Conservation (phyloP, 2,329 filamentous ascomycete species). For the Fusarium guadeloupense region DNA sequence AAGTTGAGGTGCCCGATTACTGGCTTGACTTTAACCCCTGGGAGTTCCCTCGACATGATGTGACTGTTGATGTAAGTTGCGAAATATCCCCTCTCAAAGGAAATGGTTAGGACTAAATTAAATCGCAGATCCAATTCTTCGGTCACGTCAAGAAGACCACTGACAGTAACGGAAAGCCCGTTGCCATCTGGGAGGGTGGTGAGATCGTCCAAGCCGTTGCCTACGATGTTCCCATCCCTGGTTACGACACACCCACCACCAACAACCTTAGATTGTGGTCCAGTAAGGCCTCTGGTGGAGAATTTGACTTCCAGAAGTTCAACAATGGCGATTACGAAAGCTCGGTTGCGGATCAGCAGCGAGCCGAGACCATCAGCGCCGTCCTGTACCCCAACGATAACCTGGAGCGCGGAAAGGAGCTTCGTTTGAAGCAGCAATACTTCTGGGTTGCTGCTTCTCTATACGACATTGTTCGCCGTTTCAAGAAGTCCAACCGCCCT, state of each 20-base stretch:
- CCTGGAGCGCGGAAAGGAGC: constrained; percentile 93
- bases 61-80: constrained; percentile 80
- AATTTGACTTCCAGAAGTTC: constrained; percentile 99
- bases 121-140: constrained; percentile 85
- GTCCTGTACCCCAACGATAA: constrained; percentile 98
- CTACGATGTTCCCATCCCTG: constrained; percentile 92
- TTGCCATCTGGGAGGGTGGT: constrained; percentile 87
- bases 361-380: constrained; percentile 97
- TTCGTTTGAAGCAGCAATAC: constrained; percentile 98
- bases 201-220: constrained; percentile 92
- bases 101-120: constrained; percentile 6
- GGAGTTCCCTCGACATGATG: constrained; percentile 96
- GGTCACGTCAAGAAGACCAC: constrained; percentile 80
- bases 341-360: constrained; percentile 97
- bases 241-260: constrained; percentile 87
- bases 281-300: constrained; percentile 94
- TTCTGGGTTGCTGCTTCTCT: constrained; percentile 99
- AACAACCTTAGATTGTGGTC: constrained; percentile 98
- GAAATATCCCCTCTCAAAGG: background rate
- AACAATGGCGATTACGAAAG: constrained; percentile 98
- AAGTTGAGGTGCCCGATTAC: constrained; percentile 98
- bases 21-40: constrained; percentile 99
- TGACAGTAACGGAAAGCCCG: constrained; percentile 78
- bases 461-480: constrained; percentile 94
- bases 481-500: constrained; percentile 93